Base-by-base conservation (phyloP, 257 asterid genomes). In the Echites panduratus region DNA sequence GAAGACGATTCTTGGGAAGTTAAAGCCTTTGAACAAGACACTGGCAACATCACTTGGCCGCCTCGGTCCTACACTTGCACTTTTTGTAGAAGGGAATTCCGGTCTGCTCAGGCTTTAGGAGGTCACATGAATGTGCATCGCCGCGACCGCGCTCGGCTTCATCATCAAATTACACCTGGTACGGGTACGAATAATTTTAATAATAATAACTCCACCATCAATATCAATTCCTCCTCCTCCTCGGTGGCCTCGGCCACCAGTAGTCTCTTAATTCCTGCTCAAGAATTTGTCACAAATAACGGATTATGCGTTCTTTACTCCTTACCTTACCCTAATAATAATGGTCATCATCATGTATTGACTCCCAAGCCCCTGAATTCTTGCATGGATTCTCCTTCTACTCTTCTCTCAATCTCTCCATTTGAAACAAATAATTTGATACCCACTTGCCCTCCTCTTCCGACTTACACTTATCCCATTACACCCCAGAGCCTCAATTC, bases 71-170 rank as follows among this genome's bases (percentile, higher is more conserved):
- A 89, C 74, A 83, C 82, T 20, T 89, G 93, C 73, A 77, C 86
- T 8, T 89, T 85, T 44, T 89, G 96, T 74, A 71, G 89, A 61
- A 75, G 90, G 56, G 91, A 89, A 76, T 89, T 89, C 82, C 85
- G 89, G 50, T 89, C 96, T 5, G 93, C 96, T 45, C 93, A 89
- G 79, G 96, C 96, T 73, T 82, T 89, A 38, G 93, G 96, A 29
- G 96, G 96, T 19, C 96, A 89, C 78, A 89, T 89, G 96, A 89
- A 89, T 45, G 93, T 89, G 26, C 96, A 89, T 81, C 93, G 96
- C 68, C 87, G 89, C 1, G 96, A 89, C 76, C 88, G 91, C 0
- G 91, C 90, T 2, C 41, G 83, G 77, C 85, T 87, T 58, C 84
- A 81, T 70, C 86, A 82, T 65, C 43, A 53, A 1, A 4, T 14